phyloP scores from a whole-genome alignment of 140 eudicot genomes.

The Ambrosia hybrid region DNA sequence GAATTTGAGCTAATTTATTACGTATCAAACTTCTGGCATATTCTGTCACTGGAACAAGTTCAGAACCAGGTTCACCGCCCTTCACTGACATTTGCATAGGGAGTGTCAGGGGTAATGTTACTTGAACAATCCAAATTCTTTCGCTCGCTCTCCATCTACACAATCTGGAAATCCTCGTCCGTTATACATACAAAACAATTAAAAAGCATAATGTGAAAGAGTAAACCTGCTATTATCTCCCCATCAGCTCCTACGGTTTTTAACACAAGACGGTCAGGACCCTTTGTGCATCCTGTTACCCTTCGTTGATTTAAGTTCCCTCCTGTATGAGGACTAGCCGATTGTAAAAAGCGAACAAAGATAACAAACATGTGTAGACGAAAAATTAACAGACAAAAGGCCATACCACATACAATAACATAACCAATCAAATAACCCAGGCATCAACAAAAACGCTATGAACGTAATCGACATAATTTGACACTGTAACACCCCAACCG shows the following conservation, averaged over 20 bases:
- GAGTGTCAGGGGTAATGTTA: constrained; percentile 27
- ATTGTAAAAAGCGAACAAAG: constrained; percentile 38
- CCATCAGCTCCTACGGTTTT: constrained; percentile 95
- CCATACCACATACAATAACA: too few species aligned
- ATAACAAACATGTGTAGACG: neutral
- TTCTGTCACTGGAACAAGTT: constrained; percentile 53
- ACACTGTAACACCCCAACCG: too few species aligned
- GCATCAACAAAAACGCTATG: too few species aligned
- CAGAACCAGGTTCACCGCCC: constrained; percentile 39
- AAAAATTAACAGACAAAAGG: too few species aligned
- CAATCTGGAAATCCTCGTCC: constrained; percentile 73
- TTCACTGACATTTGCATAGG: constrained; percentile 32
- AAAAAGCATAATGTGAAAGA: constrained; percentile 15
- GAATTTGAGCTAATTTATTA: constrained; percentile 52
- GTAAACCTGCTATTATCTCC: constrained; percentile 93
- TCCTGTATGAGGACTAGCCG: constrained; percentile 95
- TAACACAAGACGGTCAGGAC: constrained; percentile 10
- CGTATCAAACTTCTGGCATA: constrained; percentile 72
- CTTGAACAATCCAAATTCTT: constrained; percentile 31
- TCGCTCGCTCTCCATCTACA: constrained; percentile 54
- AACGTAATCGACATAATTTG: too few species aligned
- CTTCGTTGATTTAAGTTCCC: constrained; percentile 78
- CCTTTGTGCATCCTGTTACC: constrained; percentile 82
- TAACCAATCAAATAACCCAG: too few species aligned
- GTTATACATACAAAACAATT: constrained; percentile 62